These are phyloP conservation scores for Tetracladium marchalianum DNA, from an alignment of 495 filamentous ascomycete species.

Conservation along the genomic window DNA sequence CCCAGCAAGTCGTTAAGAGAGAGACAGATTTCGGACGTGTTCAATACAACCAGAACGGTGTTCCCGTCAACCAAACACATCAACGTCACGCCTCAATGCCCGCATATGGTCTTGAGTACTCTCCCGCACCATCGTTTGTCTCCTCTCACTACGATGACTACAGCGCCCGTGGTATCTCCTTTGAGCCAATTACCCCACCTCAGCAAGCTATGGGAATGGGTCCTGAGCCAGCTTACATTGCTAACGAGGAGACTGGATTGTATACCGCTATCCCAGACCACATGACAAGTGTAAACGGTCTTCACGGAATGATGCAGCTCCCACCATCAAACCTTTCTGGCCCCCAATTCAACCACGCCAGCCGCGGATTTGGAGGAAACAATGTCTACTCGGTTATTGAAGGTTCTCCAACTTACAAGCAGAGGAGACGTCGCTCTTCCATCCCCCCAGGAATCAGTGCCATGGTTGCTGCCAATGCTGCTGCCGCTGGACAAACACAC, in stretches of 20 bases:
- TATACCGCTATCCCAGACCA: conserved; percentile 92
- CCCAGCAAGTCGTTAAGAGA: conserved; percentile 66
- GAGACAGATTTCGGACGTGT: conserved; percentile 67
- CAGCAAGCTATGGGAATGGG: conserved; percentile 72
- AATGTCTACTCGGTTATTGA: conserved; percentile 94
- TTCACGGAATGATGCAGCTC: conserved; percentile 82
- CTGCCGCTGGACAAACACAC: conserved; percentile 25
- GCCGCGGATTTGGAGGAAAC: conserved; percentile 55
- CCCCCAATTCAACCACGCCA: conserved; percentile 54
- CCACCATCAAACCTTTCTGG: conserved; percentile 77
- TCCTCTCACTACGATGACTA: conserved; percentile 97
- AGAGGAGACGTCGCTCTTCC: conserved; percentile 84
- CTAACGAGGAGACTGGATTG: conserved; percentile 91
- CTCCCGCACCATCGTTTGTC: conserved; percentile 91
- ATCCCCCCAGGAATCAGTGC: conserved; percentile 65
- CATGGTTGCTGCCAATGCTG: conserved; percentile 51
- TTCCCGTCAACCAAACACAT: conserved; percentile 69
- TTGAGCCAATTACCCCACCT: conserved; percentile 90
- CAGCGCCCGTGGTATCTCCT: conserved; percentile 91
- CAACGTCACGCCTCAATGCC: conserved; percentile 96
- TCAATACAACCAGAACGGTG: conserved; percentile 86
- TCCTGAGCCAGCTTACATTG: conserved; percentile 89
- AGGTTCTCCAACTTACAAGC: conserved; percentile 97
- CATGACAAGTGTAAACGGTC: conserved; percentile 39
- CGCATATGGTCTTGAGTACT: conserved; percentile 88